phyloP scores from a whole-genome alignment of 306 rosid species.

The Clitoria ternatea region DNA sequence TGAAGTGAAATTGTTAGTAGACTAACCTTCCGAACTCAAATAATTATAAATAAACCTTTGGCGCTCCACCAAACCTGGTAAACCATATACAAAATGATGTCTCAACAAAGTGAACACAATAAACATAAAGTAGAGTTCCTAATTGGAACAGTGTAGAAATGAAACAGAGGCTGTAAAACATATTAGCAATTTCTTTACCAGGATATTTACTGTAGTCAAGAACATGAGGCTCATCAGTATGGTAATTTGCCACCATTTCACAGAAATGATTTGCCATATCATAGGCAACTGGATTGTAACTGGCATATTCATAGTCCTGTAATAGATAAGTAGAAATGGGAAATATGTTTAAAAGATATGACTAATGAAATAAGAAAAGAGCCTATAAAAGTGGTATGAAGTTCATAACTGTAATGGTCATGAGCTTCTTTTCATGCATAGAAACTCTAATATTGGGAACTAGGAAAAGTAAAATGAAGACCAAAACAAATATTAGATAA shows the following conservation, averaged over 20 bases:
- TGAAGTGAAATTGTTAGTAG: slow-evolving; percentile 4
- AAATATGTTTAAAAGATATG: neutral
- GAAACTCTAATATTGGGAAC: neutral
- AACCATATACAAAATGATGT: slow-evolving; percentile 16
- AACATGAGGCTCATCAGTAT: slow-evolving; percentile 72
- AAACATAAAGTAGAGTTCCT: neutral
- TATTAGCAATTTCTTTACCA: slow-evolving; percentile 36
- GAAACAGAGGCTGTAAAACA: slow-evolving; percentile 33
- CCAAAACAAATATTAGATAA: neutral
- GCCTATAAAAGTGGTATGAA: neutral
- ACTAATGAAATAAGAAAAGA: neutral
- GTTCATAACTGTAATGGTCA: neutral
- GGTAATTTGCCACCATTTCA: slow-evolving; percentile 95
- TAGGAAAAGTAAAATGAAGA: neutral
- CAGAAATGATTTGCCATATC: slow-evolving; percentile 96
- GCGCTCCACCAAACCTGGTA: slow-evolving; percentile 70
- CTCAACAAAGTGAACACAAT: slow-evolving; percentile 6
- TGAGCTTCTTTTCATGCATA: neutral
- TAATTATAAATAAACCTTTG: slow-evolving; percentile 52
- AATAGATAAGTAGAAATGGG: neutral
- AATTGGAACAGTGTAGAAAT: neutral
- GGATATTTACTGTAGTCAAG: slow-evolving; percentile 82
- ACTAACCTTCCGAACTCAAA: slow-evolving; percentile 67
- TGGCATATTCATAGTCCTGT: slow-evolving; percentile 88
- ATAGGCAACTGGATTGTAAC: slow-evolving; percentile 80